phyloP scores from a whole-genome alignment of 352 stramenopile species.

The Paralagenidium karlingii region DNA sequence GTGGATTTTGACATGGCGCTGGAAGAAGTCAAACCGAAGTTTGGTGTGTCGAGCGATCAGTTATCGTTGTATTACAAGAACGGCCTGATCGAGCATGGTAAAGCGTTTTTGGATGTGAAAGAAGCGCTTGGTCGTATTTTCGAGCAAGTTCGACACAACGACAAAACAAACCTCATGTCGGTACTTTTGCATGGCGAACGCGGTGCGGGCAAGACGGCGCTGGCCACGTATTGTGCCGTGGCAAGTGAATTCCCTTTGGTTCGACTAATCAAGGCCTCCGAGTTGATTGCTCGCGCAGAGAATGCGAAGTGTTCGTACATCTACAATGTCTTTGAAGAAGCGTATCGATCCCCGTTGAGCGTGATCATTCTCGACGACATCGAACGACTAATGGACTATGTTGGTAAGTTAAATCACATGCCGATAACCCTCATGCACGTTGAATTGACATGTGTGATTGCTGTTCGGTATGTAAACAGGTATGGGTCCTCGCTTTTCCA shows the following conservation, averaged over 20 bases:
- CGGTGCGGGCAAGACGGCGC: conserved; percentile 93
- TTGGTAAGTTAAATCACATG: conserved; percentile 26
- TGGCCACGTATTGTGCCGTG: conserved; percentile 94
- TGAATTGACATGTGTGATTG: conserved; percentile 5
- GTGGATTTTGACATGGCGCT: conserved; percentile 94
- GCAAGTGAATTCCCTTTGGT: conserved; percentile 96
- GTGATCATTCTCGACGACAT: conserved; percentile 99
- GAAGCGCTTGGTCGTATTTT: conserved; percentile 88
- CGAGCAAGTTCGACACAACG: conserved; percentile 89
- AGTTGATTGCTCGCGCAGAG: conserved; percentile 94
- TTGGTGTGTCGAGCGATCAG: conserved; percentile 91
- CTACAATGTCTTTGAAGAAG: conserved; percentile 94
- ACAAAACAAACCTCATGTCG: conserved; percentile 95
- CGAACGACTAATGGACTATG: conserved; percentile 97
- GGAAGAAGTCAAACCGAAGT: conserved; percentile 95
- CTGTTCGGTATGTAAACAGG: conserved; percentile 9
- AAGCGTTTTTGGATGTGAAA: conserved; percentile 89
- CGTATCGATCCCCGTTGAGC: conserved; percentile 95
- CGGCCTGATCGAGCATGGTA: conserved; percentile 93
- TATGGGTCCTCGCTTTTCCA: conserved; percentile 96
- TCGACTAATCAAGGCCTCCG: conserved; percentile 94
- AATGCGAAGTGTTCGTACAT: conserved; percentile 90
- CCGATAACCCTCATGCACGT: not conserved
- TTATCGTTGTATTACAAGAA: conserved; percentile 92
- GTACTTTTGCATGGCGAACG: conserved; percentile 92